Conservation (phyloP, 805 yeast genomes). For the Wickerhamiella azymoides region DNA sequence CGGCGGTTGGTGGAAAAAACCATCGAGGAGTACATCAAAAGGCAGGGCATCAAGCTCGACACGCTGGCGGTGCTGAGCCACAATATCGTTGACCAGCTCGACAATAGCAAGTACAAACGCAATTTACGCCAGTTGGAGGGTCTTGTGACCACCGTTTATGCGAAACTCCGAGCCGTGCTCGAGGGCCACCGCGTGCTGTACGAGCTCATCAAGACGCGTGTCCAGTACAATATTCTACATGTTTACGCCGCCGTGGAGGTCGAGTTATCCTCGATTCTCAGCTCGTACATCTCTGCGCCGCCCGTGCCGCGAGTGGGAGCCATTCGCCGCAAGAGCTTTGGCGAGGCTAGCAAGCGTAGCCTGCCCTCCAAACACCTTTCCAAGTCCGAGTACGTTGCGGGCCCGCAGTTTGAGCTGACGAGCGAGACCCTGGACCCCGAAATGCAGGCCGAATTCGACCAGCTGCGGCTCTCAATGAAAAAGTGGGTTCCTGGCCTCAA, state of each 20-base stretch:
- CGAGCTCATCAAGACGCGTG: constrained; percentile 32
- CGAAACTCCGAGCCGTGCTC: constrained; percentile 44
- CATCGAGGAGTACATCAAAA: constrained; percentile 48
- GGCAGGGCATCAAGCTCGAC: constrained; percentile 5
- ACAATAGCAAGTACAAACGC: constrained; percentile 9
- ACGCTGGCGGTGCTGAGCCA: constrained; percentile 4
- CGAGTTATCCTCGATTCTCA: constrained; percentile 23
- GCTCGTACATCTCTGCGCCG: constrained; percentile 14
- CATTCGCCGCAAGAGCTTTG: constrained; percentile 8
- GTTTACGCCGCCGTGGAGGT: constrained; percentile 34
- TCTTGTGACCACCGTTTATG: constrained; percentile 56
- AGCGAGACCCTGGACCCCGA: constrained; percentile 23
- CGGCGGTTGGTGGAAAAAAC: constrained; percentile 48
- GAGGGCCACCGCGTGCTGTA: constrained; percentile 57
- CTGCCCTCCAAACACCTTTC: constrained; percentile 1
- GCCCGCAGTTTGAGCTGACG: constrained; percentile 15
- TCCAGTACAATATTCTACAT: constrained; percentile 27
- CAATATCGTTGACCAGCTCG: constrained; percentile 14
- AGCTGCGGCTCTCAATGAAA: constrained; percentile 35
- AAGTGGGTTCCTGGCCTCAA: constrained; percentile 59
- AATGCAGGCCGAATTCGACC: constrained; percentile 22
- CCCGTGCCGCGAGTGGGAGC: background rate
- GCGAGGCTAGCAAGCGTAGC: background rate
- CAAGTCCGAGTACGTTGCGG: constrained; percentile 5
- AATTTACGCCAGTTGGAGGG: constrained; percentile 47